A percentile compares a stretch with the other conserved stretches of the same genome.
phyloP scores from a whole-genome alignment of 2,329 filamentous ascomycete species.

The Hymenoscyphus salicellus region DNA sequence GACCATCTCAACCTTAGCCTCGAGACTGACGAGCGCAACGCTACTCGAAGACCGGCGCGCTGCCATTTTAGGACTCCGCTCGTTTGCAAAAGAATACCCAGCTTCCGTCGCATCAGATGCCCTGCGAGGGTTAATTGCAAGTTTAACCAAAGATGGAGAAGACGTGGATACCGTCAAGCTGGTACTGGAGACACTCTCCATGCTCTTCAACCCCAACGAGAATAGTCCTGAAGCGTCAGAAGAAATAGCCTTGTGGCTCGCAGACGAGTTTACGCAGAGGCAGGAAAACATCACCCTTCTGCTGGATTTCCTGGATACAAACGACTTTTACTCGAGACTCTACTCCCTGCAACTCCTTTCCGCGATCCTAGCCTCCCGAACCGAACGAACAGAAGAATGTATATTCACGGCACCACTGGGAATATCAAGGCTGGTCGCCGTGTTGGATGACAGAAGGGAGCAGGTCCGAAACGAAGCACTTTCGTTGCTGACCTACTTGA shows the following conservation, averaged over 20 bases:
- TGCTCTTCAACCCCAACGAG: constrained; percentile 75
- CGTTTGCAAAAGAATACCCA: constrained; percentile 94
- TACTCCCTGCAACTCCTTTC: constrained; percentile 88
- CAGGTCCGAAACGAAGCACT: constrained; percentile 85
- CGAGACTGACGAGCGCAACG: constrained; percentile 82
- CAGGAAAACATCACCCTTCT: constrained; percentile 95
- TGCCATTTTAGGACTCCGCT: constrained; percentile 86
- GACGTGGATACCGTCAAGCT: constrained; percentile 97
- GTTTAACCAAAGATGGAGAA: constrained; percentile 80
- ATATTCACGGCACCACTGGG: constrained; percentile 85
- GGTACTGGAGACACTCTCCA: constrained; percentile 88
- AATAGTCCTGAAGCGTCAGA: constrained; percentile 88
- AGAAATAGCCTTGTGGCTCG: constrained; percentile 92
- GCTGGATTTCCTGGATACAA: constrained; percentile 81
- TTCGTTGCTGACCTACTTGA: constrained; percentile 82
- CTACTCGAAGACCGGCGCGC: constrained; percentile 91
- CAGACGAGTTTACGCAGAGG: constrained; percentile 95
- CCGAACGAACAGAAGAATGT: constrained; percentile 91
- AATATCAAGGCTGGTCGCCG: constrained; percentile 78
- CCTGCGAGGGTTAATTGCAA: constrained; percentile 81
- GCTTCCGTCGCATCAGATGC: constrained; percentile 93
- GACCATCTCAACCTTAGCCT: constrained; percentile 87
- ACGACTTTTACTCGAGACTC: constrained; percentile 85
- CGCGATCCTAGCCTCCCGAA: constrained; percentile 78
- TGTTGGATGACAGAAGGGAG: constrained; percentile 81